Percentiles rank a stretch among this genome's conserved stretches.
These are phyloP conservation scores for Candida verbasci DNA, from an alignment of 805 yeast species.

Conservation along the genomic window DNA sequence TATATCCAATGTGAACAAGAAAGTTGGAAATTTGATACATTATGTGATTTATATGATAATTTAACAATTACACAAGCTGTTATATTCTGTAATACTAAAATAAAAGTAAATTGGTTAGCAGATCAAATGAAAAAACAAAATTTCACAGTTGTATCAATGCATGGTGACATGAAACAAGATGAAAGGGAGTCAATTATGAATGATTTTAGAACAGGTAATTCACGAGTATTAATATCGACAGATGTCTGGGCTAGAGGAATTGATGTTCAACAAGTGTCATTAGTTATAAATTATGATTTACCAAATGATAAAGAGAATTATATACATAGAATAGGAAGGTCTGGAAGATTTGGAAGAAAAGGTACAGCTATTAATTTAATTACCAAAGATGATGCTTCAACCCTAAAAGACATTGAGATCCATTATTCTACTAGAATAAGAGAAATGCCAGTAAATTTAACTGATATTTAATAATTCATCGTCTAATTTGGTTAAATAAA, in stretches of 20 bases:
- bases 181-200: slow-evolving; percentile 94
- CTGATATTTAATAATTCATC: too few species aligned
- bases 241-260: slow-evolving; percentile 98
- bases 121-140: slow-evolving; percentile 72
- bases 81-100: slow-evolving; percentile 94
- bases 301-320: slow-evolving; percentile 93
- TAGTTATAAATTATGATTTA: slow-evolving; percentile 92
- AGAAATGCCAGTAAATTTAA: slow-evolving; percentile 76
- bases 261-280: slow-evolving; percentile 95
- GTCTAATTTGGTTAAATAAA: slow-evolving; percentile 12
- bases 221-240: slow-evolving; percentile 91
- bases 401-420: slow-evolving; percentile 69
- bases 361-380: slow-evolving; percentile 96
- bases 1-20: slow-evolving; percentile 88
- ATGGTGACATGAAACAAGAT: slow-evolving; percentile 93
- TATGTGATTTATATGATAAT: slow-evolving; percentile 93
- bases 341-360: slow-evolving; percentile 97
- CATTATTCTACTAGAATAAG: slow-evolving; percentile 71
- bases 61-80: slow-evolving; percentile 96
- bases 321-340: slow-evolving; percentile 96
- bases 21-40: slow-evolving; percentile 89
- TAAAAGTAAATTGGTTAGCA: slow-evolving; percentile 89
- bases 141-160: slow-evolving; percentile 94
- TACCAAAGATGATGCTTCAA: slow-evolving; percentile 70
- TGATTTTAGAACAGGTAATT: slow-evolving; percentile 90